Conservation (phyloP, 345 rosid genomes). For the Nasturtium officinale region DNA sequence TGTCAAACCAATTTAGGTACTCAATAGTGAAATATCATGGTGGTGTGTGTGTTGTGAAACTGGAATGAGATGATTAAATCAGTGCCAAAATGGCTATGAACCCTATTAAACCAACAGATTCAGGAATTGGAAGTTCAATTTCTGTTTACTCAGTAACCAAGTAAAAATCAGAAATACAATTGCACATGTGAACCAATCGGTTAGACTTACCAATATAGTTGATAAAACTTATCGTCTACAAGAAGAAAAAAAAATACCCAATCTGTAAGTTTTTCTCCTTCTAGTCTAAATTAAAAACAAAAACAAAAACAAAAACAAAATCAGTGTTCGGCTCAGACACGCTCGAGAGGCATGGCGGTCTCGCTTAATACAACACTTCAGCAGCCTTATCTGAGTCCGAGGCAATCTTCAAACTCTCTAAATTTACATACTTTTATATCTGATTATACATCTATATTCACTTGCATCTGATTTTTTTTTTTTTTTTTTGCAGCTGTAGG, state of each 20-base stretch:
- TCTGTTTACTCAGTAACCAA: background rate
- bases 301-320: background rate
- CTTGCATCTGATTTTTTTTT: conserved; percentile 17
- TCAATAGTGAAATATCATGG: background rate
- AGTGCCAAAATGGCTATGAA: background rate
- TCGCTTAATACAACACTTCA: conserved; percentile 54
- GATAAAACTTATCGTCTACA: conserved; percentile 33
- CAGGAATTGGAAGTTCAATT: background rate
- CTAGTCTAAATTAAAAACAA: background rate
- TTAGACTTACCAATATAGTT: conserved; percentile 17
- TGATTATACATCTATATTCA: background rate
- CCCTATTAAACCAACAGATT: background rate
- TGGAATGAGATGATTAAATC: background rate
- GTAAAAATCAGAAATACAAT: background rate
- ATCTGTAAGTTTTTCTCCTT: conserved; percentile 24
- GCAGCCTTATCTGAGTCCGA: conserved; percentile 62
- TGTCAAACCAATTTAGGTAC: background rate
- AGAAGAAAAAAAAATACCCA: conserved; percentile 2
- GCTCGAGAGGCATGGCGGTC: conserved; percentile 56
- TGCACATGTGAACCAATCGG: conserved; percentile 28
- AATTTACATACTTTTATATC: background rate
- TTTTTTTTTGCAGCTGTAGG: conserved; percentile 55
- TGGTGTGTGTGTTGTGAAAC: background rate
- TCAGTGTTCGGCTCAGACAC: conserved; percentile 23
- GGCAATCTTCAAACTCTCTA: conserved; percentile 43